These are phyloP conservation scores for Exsudoporus floridanus DNA, from an alignment of 1,284 basidiomycete species.

Conservation along the genomic window DNA sequence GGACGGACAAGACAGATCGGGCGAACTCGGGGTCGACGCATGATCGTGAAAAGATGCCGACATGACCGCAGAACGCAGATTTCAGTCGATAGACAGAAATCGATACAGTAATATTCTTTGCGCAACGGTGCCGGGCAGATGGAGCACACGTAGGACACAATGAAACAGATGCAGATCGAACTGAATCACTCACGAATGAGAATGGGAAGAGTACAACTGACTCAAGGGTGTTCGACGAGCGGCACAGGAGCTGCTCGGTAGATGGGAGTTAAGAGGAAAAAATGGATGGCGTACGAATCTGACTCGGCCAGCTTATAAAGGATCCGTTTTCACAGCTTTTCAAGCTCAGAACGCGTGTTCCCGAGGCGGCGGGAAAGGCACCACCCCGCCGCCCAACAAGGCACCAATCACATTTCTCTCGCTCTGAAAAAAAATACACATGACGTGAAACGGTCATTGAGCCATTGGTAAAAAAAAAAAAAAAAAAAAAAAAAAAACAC, in stretches of 20 bases:
- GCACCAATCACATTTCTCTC: background rate
- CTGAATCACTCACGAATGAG: slow-evolving; percentile 29
- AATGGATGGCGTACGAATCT: slow-evolving; percentile 12
- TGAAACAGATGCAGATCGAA: slow-evolving; percentile 29
- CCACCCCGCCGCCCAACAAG: slow-evolving; percentile 12
- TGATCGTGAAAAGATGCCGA: slow-evolving; percentile 6
- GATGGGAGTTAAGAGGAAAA: slow-evolving; percentile 27
- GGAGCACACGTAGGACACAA: slow-evolving; percentile 35
- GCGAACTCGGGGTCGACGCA: slow-evolving; percentile 28
- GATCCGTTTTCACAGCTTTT: slow-evolving; percentile 40
- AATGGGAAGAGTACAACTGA: slow-evolving; percentile 21
- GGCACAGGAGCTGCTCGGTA: slow-evolving; percentile 20
- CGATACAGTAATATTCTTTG: slow-evolving; percentile 13
- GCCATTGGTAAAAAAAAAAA: too few species aligned
- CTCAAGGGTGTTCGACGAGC: slow-evolving; percentile 25
- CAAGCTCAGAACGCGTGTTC: slow-evolving; percentile 43
- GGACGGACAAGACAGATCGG: slow-evolving; percentile 37
- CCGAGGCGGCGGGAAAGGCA: slow-evolving; percentile 22
- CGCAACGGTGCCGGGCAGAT: slow-evolving; percentile 20
- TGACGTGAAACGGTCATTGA: background rate
- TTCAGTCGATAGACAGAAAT: slow-evolving; percentile 34
- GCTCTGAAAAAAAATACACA: background rate
- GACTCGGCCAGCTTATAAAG: slow-evolving; percentile 44
- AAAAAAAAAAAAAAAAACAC: too few species aligned
- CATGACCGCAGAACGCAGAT: slow-evolving; percentile 21